Evolutionary conservation across 2,329 filamentous ascomycete species (phyloP), one percentile per base, ranked within the genome.

Genomic region (Trichoderma polysporum): DNA sequence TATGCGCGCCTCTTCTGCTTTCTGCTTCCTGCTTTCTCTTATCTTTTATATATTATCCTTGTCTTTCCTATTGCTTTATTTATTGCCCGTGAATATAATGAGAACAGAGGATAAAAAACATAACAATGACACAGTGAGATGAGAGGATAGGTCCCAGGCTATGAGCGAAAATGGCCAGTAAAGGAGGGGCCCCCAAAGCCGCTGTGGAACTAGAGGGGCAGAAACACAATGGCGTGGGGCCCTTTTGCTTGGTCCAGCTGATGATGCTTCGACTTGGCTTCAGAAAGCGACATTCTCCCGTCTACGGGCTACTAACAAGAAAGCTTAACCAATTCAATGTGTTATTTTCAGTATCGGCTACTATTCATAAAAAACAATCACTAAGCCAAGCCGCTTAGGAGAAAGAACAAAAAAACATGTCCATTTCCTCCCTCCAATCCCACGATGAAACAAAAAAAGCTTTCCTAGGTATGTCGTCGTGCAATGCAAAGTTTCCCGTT

Each of bases 161-260:
- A 35, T 35, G 33, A 35, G 33, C 6, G 33, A 35, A 45, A 45
- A 10, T 45, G 39, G 41, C 41, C 41, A 45, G 41, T 22, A 19
- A 22, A 22, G 41, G 35, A 22, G n/a, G 41, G 41, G 41, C 41
- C 39, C 39, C 41, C 12, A 45, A 45, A 12, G 7, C 41, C 41
- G 41, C 41, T 12, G 41, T 45, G 41, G 59, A 62, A 62, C 59
- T 68, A 57, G 68, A 68, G 68, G 68, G 59, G 66, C 66, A 56
- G 47, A 47, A 27, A 57, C 25, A 56, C 53, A 10, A 17, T 13
- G 25, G 31, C 64, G 64, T 60, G 53, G 60, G 54, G 53, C 65
- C 19, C 17, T 13, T 50, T 45, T 45, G 41, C n/a, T 19, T 45
- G 41, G n/a, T 10, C n/a, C 12, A n/a, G 39, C 15, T 41, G 33